phyloP scores from a whole-genome alignment of 2,329 filamentous ascomycete species.

The Coniochaeta pulveracea region DNA sequence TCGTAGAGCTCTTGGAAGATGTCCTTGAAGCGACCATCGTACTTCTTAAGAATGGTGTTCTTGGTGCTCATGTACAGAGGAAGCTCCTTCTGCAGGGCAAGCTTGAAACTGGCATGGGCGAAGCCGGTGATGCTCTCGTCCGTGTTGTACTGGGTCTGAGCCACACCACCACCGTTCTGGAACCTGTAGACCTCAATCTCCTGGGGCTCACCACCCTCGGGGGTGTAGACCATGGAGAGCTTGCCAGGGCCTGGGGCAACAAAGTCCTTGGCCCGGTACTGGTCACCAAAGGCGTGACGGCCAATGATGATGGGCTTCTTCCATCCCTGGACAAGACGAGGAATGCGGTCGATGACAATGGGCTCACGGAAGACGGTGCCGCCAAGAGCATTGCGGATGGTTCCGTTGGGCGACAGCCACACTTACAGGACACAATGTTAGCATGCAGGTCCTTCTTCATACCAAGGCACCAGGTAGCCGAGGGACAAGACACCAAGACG shows the following conservation, averaged over 20 bases:
- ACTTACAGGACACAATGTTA: too few species aligned
- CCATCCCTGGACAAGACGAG: slow-evolving; percentile 91
- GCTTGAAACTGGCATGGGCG: slow-evolving; percentile 93
- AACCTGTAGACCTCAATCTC: slow-evolving; percentile 87
- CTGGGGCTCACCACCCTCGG: slow-evolving; percentile 69
- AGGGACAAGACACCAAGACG: too few species aligned
- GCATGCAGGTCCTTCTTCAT: too few species aligned
- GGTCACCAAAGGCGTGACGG: slow-evolving; percentile 95
- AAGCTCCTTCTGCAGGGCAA: slow-evolving; percentile 74
- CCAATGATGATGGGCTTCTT: slow-evolving; percentile 99
- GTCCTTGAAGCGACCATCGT: slow-evolving; percentile 98
- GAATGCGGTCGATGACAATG: slow-evolving; percentile 89
- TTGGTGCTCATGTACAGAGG: slow-evolving; percentile 99
- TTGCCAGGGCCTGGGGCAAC: slow-evolving; percentile 77
- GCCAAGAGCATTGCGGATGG: slow-evolving; percentile 62
- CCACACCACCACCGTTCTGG: slow-evolving; percentile 73
- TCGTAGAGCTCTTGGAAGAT: slow-evolving; percentile 98
- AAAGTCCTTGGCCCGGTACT: slow-evolving; percentile 92
- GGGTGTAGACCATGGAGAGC: slow-evolving; percentile 91
- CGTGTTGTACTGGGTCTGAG: slow-evolving; percentile 97
- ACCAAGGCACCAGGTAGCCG: too few species aligned
- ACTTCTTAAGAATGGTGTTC: slow-evolving; percentile 99
- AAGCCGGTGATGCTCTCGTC: slow-evolving; percentile 91
- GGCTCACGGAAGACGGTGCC: slow-evolving; percentile 98
- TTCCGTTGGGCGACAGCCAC: slow-evolving; percentile 98